Percentiles rank a stretch among this genome's conserved stretches.
phyloP scores from a whole-genome alignment of 1,139 yeast species.

The Saccharomyces hybrid region DNA sequence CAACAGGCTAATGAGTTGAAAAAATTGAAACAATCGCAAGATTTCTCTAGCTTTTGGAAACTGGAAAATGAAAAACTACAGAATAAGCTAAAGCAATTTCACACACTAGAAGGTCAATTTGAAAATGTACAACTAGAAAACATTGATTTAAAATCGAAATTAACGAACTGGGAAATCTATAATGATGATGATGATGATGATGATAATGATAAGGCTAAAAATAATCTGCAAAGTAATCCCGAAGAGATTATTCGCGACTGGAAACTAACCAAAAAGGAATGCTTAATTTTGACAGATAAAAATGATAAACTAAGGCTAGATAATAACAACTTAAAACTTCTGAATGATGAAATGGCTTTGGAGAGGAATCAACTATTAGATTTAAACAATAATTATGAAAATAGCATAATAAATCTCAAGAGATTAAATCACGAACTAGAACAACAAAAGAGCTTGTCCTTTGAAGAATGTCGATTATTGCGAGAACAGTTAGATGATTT shows the following conservation, averaged over 20 bases:
- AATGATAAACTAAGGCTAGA: conserved; percentile 30
- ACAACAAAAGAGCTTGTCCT: conserved; percentile 45
- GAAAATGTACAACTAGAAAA: conserved; percentile 49
- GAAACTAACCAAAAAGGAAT: conserved; percentile 36
- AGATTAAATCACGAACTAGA: conserved; percentile 41
- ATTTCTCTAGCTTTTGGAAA: conserved; percentile 46
- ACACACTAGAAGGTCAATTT: conserved; percentile 41
- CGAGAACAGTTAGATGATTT: conserved; percentile 42
- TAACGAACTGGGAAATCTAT: conserved; percentile 28
- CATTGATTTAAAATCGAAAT: conserved; percentile 38
- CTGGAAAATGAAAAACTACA: conserved; percentile 42
- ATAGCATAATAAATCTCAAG: conserved; percentile 35
- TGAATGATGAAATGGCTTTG: conserved; percentile 34
- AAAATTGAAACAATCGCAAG: conserved; percentile 37
- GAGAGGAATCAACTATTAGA: conserved; percentile 34
- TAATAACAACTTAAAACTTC: conserved; percentile 24
- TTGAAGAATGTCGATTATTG: conserved; percentile 53
- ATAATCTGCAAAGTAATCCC: conserved; percentile 18
- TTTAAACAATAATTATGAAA: conserved; percentile 23
- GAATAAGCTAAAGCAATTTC: conserved; percentile 38
- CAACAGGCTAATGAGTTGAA: conserved; percentile 43
- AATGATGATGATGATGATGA: conserved; percentile 24
- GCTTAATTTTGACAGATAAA: conserved; percentile 37
- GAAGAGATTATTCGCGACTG: conserved; percentile 33
- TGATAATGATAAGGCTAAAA: conserved; percentile 13